These are phyloP conservation scores for Candida sp. DNA, from an alignment of 1,139 yeast species.

Conservation along the genomic window DNA sequence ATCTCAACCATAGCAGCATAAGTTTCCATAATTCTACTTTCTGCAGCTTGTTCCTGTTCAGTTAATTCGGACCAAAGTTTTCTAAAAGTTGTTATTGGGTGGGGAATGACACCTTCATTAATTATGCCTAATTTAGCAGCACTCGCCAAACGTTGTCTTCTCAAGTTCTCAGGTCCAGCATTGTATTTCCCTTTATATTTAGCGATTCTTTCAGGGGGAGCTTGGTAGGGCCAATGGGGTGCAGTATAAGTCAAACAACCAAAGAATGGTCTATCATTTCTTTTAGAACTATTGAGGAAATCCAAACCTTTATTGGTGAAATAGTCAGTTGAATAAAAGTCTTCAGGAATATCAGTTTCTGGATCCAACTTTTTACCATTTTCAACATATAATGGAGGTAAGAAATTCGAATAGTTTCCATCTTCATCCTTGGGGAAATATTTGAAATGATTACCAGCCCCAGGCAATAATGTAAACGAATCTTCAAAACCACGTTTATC, in stretches of 20 bases:
- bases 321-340: constrained; percentile 43
- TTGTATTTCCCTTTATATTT: constrained; percentile 50
- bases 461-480: constrained; percentile 50
- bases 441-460: constrained; percentile 57
- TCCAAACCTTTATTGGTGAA: constrained; percentile 44
- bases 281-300: constrained; percentile 23
- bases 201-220: constrained; percentile 42
- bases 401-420: constrained; percentile 19
- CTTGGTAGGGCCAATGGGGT: constrained; percentile 64
- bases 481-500: constrained; percentile 48
- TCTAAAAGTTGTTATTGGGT: constrained; percentile 39
- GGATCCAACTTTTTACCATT: constrained; percentile 33
- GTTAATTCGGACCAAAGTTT: constrained; percentile 41
- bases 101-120: constrained; percentile 42
- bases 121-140: constrained; percentile 45
- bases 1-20: constrained; percentile 63
- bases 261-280: constrained; percentile 46
- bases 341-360: constrained; percentile 35
- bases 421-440: constrained; percentile 36
- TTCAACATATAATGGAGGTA: constrained; percentile 34
- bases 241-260: constrained; percentile 55
- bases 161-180: constrained; percentile 44
- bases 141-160: constrained; percentile 32
- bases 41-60: constrained; percentile 27
- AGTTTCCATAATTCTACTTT: constrained; percentile 48